These are phyloP conservation scores for Pseudogymnoascus sp. DNA, from an alignment of 2,329 filamentous ascomycete species.

Conservation along the genomic window DNA sequence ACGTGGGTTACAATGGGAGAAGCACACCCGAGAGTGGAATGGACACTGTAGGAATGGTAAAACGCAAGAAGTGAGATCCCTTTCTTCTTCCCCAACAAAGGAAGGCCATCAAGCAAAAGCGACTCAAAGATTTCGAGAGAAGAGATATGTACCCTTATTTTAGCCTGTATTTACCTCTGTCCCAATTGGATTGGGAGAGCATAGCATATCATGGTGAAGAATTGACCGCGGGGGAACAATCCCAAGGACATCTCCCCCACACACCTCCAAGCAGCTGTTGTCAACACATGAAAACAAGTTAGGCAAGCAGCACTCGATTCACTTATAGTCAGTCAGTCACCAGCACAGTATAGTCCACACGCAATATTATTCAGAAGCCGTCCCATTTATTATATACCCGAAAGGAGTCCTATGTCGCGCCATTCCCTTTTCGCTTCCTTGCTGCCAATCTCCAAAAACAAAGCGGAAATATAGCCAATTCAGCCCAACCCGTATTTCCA, in stretches of 20 bases:
- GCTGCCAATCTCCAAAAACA: background rate
- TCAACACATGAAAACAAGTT: background rate
- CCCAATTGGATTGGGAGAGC: background rate
- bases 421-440: background rate
- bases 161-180: background rate
- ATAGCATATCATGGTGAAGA: background rate
- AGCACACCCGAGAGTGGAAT: no score
- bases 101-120: background rate
- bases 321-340: background rate
- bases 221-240: background rate
- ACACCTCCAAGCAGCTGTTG: background rate
- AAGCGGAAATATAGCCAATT: background rate
- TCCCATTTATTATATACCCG: conserved; percentile 4
- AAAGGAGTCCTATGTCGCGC: background rate
- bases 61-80: background rate
- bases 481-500: background rate
- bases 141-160: background rate
- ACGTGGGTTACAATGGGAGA: no score
- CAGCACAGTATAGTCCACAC: background rate
- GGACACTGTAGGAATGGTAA: background rate
- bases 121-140: background rate
- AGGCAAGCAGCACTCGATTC: background rate
- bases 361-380: background rate
- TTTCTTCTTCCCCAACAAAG: background rate
- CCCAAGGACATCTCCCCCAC: background rate